Percentiles rank a stretch among this genome's conserved stretches.
Conservation (phyloP, 2,329 filamentous ascomycete species). For the Spiromastix sp. region DNA sequence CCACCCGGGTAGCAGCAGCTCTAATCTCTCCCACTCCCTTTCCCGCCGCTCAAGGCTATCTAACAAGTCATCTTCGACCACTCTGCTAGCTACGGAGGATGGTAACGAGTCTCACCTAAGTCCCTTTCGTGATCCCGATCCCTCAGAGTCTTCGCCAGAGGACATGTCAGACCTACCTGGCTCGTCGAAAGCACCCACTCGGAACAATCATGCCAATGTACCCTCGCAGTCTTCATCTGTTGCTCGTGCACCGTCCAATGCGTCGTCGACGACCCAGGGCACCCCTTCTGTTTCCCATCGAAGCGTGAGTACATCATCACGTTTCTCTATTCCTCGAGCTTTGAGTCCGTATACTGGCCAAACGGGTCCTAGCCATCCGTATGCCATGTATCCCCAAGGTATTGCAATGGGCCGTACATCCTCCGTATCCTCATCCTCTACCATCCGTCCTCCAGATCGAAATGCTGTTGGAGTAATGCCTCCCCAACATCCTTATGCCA, state of each 20-base stretch:
- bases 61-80: conserved; percentile 18
- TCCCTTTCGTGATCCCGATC: conserved; percentile 5
- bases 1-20: conserved; percentile 10
- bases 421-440: conserved; percentile 64
- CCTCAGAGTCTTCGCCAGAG: not conserved
- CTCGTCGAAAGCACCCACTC: conserved; percentile 8
- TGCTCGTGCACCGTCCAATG: conserved; percentile 12
- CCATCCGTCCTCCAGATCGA: conserved; percentile 47
- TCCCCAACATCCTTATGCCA: conserved; percentile 73
- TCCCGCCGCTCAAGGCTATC: conserved; percentile 23
- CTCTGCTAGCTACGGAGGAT: conserved; percentile 1
- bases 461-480: conserved; percentile 52
- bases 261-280: conserved; percentile 9
- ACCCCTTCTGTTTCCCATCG: conserved; percentile 26
- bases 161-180: conserved; percentile 4
- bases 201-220: conserved; percentile 6
- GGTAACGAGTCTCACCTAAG: conserved; percentile 3
- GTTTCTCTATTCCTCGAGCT: conserved; percentile 35
- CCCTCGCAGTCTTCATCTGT: conserved; percentile 8
- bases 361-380: conserved; percentile 70
- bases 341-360: conserved; percentile 60
- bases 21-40: conserved; percentile 16
- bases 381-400: conserved; percentile 72
- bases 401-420: conserved; percentile 46
- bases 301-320: conserved; percentile 35